Conservation (phyloP, 148 eudicot genomes). For the Chenopodium album region DNA sequence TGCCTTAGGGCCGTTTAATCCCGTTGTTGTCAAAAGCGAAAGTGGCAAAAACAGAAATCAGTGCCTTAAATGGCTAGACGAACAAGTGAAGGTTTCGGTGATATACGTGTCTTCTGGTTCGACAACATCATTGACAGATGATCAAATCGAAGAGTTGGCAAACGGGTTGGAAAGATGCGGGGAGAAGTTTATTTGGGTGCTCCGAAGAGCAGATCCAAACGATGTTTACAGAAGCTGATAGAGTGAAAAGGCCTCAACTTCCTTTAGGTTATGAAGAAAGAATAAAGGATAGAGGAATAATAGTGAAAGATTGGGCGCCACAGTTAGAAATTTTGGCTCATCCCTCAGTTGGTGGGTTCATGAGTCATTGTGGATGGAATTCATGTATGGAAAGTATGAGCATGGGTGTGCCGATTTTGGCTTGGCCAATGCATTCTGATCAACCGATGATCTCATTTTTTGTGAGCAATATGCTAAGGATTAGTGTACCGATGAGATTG, state of each 20-base stretch:
- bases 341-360: constrained; percentile 44
- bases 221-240: constrained; percentile 19
- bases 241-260: constrained; percentile 24
- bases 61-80: constrained; percentile 30
- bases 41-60: constrained; percentile 4
- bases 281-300: constrained; percentile 38
- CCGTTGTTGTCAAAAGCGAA: constrained; percentile 2
- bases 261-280: constrained; percentile 66
- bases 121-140: constrained; percentile 38
- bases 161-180: constrained; percentile 51
- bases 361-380: constrained; percentile 67
- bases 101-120: constrained; percentile 67
- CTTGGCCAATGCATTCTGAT: constrained; percentile 69
- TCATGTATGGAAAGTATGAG: constrained; percentile 54
- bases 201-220: constrained; percentile 32
- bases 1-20: constrained; percentile 28
- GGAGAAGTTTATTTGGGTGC: constrained; percentile 62
- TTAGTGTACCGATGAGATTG: constrained; percentile 47
- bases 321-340: constrained; percentile 64
- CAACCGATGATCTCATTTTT: constrained; percentile 54
- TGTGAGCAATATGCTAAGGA: constrained; percentile 33
- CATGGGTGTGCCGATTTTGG: constrained; percentile 51
- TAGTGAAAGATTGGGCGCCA: constrained; percentile 61
- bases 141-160: constrained; percentile 57
- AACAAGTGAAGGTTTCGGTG: constrained; percentile 41